A percentile compares a stretch with the other conserved stretches of the same genome.
Conservation (phyloP, 2,329 filamentous ascomycete genomes). For the Fusarium annulatum region DNA sequence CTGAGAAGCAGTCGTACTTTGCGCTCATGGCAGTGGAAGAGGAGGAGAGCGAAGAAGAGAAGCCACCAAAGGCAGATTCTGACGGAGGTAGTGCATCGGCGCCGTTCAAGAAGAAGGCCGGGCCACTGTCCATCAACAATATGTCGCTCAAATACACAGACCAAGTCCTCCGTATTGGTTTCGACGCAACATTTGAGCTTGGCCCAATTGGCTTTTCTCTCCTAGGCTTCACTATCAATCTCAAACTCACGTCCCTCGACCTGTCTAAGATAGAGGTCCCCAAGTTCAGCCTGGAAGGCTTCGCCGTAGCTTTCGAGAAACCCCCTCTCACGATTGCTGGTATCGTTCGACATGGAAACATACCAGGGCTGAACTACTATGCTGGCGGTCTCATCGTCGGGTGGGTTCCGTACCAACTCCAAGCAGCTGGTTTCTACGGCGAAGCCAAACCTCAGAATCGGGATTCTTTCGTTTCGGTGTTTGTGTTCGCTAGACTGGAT, state of each 20-base stretch:
- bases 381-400: not conserved
- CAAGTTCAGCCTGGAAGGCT: not conserved
- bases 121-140: constrained; percentile 50
- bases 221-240: constrained; percentile 45
- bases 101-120: constrained; percentile 46
- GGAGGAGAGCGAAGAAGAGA: not conserved
- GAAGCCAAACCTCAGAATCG: not conserved
- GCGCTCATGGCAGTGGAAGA: not conserved
- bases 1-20: not conserved
- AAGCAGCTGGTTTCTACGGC: not conserved
- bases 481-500: constrained; percentile 1
- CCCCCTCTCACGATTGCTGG: not conserved
- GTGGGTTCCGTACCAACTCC: not conserved
- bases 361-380: not conserved
- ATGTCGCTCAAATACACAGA: constrained; percentile 51
- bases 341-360: not conserved
- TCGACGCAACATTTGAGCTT: constrained; percentile 51
- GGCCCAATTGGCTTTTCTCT: constrained; percentile 51
- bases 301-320: not conserved
- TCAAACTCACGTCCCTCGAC: not conserved
- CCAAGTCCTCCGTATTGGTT: constrained; percentile 43
- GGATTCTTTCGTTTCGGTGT: not conserved
- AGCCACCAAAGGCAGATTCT: not conserved
- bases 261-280: constrained; percentile 9
- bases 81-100: constrained; percentile 15